Conservation (phyloP, 495 filamentous ascomycete species). For the Apodospora peruviana region DNA sequence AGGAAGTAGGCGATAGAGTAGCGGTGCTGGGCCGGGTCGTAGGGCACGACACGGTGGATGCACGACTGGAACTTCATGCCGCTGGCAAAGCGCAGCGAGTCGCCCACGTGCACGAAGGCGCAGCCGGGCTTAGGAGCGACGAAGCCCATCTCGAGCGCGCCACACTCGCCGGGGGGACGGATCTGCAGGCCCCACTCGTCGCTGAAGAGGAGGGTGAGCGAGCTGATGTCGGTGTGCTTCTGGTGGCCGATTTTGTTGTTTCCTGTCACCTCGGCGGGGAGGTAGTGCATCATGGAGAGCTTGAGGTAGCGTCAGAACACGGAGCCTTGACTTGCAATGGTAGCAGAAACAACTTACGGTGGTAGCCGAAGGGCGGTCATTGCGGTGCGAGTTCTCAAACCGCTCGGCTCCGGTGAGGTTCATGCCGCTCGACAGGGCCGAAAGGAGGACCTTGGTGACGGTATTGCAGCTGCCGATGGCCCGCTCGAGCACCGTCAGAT, state of each 20-base stretch:
- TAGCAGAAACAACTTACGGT: constrained; percentile 12
- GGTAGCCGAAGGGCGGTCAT: constrained; percentile 43
- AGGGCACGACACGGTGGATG: constrained; percentile 53
- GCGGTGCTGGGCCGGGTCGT: constrained; percentile 42
- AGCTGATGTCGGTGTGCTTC: constrained; percentile 56
- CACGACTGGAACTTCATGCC: constrained; percentile 46
- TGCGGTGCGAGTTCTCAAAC: constrained; percentile 50
- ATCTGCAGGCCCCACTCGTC: constrained; percentile 55
- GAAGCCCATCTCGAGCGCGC: constrained; percentile 44
- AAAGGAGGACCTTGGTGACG: constrained; percentile 46
- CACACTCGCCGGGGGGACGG: constrained; percentile 36
- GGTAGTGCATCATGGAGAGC: constrained; percentile 44
- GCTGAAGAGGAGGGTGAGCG: constrained; percentile 51
- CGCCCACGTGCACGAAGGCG: constrained; percentile 54
- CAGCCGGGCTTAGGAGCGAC: constrained; percentile 43
- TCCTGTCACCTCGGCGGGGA: constrained; percentile 34
- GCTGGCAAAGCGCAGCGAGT: constrained; percentile 48
- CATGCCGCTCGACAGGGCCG: constrained; percentile 42
- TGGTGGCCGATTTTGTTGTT: constrained; percentile 44
- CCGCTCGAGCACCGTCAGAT: constrained; percentile 40
- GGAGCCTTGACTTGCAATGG: neutral
- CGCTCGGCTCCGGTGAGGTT: constrained; percentile 33
- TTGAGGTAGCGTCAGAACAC: too few relatives aligned
- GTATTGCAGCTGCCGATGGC: constrained; percentile 44
- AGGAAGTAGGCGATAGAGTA: constrained; percentile 57